phyloP scores from a whole-genome alignment of 441 rosid species.

The Eruca vesicaria region DNA sequence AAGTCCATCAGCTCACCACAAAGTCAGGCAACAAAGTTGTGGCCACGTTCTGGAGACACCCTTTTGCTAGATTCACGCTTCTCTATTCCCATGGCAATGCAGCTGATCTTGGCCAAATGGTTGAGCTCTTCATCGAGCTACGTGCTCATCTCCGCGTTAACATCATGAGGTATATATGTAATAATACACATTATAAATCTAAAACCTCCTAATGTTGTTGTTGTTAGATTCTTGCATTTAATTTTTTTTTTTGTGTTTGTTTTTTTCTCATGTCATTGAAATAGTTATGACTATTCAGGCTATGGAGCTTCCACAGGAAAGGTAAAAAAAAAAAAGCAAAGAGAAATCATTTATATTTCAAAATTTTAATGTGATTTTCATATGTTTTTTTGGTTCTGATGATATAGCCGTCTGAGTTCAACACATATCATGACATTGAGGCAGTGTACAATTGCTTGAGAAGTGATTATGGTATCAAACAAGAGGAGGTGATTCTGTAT shows the following conservation, averaged over 20 bases:
- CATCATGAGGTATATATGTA: slow-evolving; percentile 67
- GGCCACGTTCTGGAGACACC: slow-evolving; percentile 92
- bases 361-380: not conserved
- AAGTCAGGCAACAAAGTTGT: slow-evolving; percentile 78
- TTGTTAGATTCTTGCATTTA: slow-evolving; percentile 1
- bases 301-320: slow-evolving; percentile 96
- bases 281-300: slow-evolving; percentile 97
- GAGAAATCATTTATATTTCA: not conserved
- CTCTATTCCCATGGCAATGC: slow-evolving; percentile 97
- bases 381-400: slow-evolving; percentile 13
- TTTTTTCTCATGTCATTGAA: not conserved
- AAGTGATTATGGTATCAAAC: slow-evolving; percentile 63
- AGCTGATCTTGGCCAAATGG: slow-evolving; percentile 98
- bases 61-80: slow-evolving; percentile 80
- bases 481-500: slow-evolving; percentile 80
- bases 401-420: slow-evolving; percentile 77
- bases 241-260: not conserved
- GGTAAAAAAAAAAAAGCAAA: slow-evolving; percentile 40
- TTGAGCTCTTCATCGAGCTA: slow-evolving; percentile 90
- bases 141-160: slow-evolving; percentile 90
- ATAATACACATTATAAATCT: not conserved
- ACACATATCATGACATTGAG: slow-evolving; percentile 90
- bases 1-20: slow-evolving; percentile 77
- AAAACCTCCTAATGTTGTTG: not conserved
- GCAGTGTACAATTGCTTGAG: slow-evolving; percentile 80